Evolutionary conservation across 192 early-diverging fungal genomes (phyloP).

Genomic region (Cladochytrium replicatum): DNA sequence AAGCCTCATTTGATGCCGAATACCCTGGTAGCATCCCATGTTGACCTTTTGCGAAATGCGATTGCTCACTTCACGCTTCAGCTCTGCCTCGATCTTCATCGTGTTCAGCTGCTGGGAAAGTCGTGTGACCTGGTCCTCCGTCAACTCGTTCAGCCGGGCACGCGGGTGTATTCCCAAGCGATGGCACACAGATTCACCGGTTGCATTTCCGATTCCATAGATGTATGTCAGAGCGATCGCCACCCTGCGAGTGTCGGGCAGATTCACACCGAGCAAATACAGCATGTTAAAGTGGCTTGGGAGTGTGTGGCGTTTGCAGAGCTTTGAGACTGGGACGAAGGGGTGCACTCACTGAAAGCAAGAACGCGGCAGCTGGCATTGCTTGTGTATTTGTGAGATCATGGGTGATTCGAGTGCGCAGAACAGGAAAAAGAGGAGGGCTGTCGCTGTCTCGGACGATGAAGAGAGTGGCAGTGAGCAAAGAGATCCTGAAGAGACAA

Average conservation of each 20-base stretch:
- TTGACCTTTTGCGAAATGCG: constrained; percentile 61
- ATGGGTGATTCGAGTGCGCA: no score
- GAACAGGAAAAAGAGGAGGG: no score
- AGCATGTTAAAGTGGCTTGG: no score
- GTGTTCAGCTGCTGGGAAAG: constrained; percentile 73
- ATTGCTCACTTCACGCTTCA: constrained; percentile 57
- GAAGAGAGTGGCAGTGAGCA: no score
- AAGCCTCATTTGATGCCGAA: constrained; percentile 72
- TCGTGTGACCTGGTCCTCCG: constrained; percentile 78
- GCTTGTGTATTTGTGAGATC: no score
- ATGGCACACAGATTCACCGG: constrained; percentile 61
- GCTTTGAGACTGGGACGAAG: no score
- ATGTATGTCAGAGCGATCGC: constrained; percentile 75
- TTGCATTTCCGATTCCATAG: constrained; percentile 80
- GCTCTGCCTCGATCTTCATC: constrained; percentile 79
- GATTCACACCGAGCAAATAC: constrained; percentile 88
- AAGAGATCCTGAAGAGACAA: no score
- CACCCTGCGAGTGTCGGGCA: constrained; percentile 82
- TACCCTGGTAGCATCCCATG: constrained; percentile 56
- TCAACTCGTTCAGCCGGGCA: constrained; percentile 79
- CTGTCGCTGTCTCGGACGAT: no score
- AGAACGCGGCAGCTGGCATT: no score
- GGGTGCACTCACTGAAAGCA: no score
- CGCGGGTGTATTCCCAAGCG: constrained; percentile 72
- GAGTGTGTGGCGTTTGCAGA: no score